Evolutionary conservation across 768 basidiomycete species (phyloP), one percentile per base, ranked within the genome.

Genomic region (Termitomyces sp.): DNA sequence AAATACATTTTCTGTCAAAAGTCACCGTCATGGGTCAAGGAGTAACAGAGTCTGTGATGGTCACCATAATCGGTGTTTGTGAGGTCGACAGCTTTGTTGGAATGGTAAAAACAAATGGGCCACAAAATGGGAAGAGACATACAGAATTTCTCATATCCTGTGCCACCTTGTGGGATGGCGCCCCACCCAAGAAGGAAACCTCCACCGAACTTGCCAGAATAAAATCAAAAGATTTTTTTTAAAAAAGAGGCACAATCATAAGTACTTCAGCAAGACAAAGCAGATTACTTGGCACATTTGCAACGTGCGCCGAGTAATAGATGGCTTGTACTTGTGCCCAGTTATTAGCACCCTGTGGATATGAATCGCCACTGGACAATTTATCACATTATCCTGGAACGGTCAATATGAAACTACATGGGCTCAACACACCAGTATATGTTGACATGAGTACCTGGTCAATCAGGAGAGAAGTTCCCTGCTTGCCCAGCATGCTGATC

Each of bases 121-220:
- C 3, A 16, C 49, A 31, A 3, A 30, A 47, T 15, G 44, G 33
- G 13, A 22, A 54, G 5, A 24, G n/a, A 63, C 77, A 61, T 55
- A 78, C 79, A 75, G 61, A 72, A 81, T 63, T 78, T 79, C 59
- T 82, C 80, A 62, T 81, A 82, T 12, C 80, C 80, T 20, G 80
- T 81, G 15, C 80, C 79, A 22, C 78, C 78, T 22, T 71, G 71
- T 11, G 76, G 58, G 2, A 64, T 72, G 13, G 68, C 66, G 1
- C 77, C 79, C 80, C 80, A 82, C 13, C 74, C 68, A 11, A 80
- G 67, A 22, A 82, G 64, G 46, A 74, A 81, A 8, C 80, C 80
- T 22, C 80, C 80, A 22, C 79, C 80, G 49, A 82, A 80, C 79
- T 81, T 47, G 31, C 18, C 6, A 37, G 9, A 22, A 20, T 1